phyloP scores from a whole-genome alignment of 2,329 filamentous ascomycete species.

The Aurifilum marmelostoma region DNA sequence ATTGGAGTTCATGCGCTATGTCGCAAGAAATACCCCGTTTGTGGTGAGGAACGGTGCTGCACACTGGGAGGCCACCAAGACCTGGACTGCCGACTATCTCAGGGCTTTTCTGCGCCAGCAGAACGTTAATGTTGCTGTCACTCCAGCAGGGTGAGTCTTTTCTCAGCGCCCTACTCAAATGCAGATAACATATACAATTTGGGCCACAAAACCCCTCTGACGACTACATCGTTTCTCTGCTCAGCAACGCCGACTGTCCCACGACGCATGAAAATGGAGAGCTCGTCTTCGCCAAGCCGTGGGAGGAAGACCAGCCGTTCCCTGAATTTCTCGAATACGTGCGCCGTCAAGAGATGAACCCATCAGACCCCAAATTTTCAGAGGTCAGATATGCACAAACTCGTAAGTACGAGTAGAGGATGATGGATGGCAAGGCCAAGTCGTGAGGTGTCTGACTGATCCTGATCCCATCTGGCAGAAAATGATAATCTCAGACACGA shows the following conservation, averaged over 20 bases:
- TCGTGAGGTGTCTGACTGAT: neutral
- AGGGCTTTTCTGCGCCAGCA: conserved; percentile 55
- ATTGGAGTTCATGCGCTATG: conserved; percentile 79
- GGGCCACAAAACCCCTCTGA: conserved; percentile 9
- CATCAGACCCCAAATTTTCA: conserved; percentile 32
- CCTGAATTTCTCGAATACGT: conserved; percentile 64
- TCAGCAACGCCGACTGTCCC: conserved; percentile 56
- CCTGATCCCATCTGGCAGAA: conserved; percentile 54
- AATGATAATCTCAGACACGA: conserved; percentile 81
- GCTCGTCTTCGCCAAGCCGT: conserved; percentile 70
- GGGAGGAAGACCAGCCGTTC: conserved; percentile 68
- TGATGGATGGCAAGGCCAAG: neutral
- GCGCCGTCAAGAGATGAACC: conserved; percentile 56
- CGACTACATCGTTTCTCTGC: conserved; percentile 8
- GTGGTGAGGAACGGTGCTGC: conserved; percentile 66
- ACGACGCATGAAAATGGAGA: conserved; percentile 42
- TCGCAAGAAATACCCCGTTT: conserved; percentile 75
- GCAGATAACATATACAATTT: too few species aligned
- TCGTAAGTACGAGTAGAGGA: conserved; percentile 50
- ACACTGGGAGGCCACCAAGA: conserved; percentile 63
- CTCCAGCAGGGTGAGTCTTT: conserved; percentile 65
- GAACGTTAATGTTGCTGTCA: conserved; percentile 75
- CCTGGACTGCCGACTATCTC: conserved; percentile 68
- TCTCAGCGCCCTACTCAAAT: neutral
- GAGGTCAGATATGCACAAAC: conserved; percentile 77